Percentiles rank a stretch among this genome's conserved stretches.
These are phyloP conservation scores for Euphrasia confusa DNA, from an alignment of 257 asterid species.

Conservation along the genomic window DNA sequence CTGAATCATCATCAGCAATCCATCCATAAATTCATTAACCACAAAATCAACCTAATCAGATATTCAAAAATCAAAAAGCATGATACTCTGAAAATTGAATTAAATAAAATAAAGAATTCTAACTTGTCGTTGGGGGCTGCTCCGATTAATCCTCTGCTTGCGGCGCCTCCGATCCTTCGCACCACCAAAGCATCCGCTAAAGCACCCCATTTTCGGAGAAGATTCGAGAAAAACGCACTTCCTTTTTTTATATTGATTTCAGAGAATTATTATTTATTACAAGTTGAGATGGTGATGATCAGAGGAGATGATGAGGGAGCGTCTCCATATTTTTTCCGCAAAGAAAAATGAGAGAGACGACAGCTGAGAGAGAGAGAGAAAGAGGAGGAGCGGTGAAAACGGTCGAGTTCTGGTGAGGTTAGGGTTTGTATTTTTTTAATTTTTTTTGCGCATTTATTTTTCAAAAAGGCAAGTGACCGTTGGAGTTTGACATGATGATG, in stretches of 20 bases:
- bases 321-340: conserved; percentile 26
- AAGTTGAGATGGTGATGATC: conserved; percentile 22
- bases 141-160: conserved; percentile 42
- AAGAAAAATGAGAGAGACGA: conserved; percentile 23
- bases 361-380: conserved; percentile 27
- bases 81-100: conserved; percentile 12
- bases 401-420: conserved; percentile 46
- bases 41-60: conserved; percentile 15
- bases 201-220: conserved; percentile 61
- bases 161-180: conserved; percentile 52
- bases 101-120: conserved; percentile 17
- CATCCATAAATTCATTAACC: conserved; percentile 14
- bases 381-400: conserved; percentile 22
- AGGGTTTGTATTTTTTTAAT: conserved; percentile 27
- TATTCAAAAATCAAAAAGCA: conserved; percentile 7
- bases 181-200: conserved; percentile 84
- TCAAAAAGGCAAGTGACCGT: conserved; percentile 49
- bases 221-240: conserved; percentile 1
- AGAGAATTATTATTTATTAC: background rate
- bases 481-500: conserved; percentile 25
- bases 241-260: conserved; percentile 9
- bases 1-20: background rate
- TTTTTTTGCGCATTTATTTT: conserved; percentile 16
- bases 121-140: conserved; percentile 60
- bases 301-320: conserved; percentile 18